Conservation (phyloP, 176 grass and related monocot genomes). For the Eleusine coracana region DNA sequence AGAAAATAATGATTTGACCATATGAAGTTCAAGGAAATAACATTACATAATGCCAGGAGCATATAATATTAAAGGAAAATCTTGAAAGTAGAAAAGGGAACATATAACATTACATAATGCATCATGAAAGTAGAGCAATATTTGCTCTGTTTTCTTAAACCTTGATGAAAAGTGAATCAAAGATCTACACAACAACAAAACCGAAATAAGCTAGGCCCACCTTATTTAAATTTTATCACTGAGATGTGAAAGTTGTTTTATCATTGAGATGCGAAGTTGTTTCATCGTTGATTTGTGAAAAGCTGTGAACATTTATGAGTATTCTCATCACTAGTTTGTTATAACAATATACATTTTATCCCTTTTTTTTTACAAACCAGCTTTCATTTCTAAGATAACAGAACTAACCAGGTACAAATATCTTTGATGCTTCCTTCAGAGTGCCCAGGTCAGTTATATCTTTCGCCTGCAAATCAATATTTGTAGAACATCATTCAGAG, state of each 20-base stretch:
- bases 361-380: conserved; percentile 4
- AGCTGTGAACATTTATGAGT: background rate
- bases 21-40: conserved; percentile 15
- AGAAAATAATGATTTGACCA: background rate
- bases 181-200: background rate
- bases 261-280: conserved; percentile 8
- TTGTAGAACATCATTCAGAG: conserved; percentile 32
- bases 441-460: conserved; percentile 92
- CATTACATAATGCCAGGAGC: background rate
- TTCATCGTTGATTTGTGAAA: conserved; percentile 3
- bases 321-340: conserved; percentile 1
- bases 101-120: conserved; percentile 22
- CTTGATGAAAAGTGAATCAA: conserved; percentile 22
- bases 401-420: conserved; percentile 93
- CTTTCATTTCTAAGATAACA: conserved; percentile 35
- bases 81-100: background rate
- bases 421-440: conserved; percentile 87
- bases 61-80: conserved; percentile 14
- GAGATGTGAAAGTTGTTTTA: conserved; percentile 19
- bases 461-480: conserved; percentile 66
- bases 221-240: background rate
- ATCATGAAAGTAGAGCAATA: background rate
- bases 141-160: conserved; percentile 10
- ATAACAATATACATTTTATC: background rate
- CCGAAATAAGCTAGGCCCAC: background rate